Base-by-base conservation (phyloP, 2,329 filamentous ascomycete genomes). In the Penicillium sp. region DNA sequence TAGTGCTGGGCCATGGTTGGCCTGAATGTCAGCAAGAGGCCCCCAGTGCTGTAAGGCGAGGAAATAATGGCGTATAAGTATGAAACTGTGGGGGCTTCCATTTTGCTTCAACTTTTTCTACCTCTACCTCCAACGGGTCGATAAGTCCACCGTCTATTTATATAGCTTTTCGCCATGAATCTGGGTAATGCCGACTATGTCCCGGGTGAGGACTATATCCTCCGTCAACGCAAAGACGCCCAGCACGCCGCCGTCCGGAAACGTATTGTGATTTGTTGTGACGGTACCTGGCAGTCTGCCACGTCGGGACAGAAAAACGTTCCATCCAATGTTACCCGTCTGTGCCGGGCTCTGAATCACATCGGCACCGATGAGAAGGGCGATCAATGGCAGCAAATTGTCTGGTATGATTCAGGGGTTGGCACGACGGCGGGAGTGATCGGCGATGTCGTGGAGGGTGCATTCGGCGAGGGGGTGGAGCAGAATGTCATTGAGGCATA, bases 391-490 rank as follows among this genome's bases (percentile, higher is more conserved):
- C 64, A 66, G 48, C 70, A 73, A 51, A 53, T 73, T 19, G 60
- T 71, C 56, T 73, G 69, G 62, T 73, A 73, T 24, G 68, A 72
- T 29, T 72, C 71, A 8, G 70, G 70, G 14, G 59, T 73, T n/a
- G 70, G 70, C 4, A 72, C 69, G 0, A 69, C 59, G 6, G 60
- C 66, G 2, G 52, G 62, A 7, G 62, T 59, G 1, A 21, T 68
- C 22, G 69, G 63, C 13, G 62, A 67, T 55, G 65, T 59, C 19
- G 53, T 69, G 27, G 58, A 72, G 33, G 70, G 69, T 4, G 70
- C 63, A n/a, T 53, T 62, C 21, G 64, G 64, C 5, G 13, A 59
- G 3, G 63, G 63, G 3, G 29, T 65, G 35, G 63, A 65, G 37
- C 56, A 55, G 14, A 65, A 65, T 48, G 56, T 65, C 41, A 47